Conservation (phyloP, 2,329 filamentous ascomycete genomes). For the Colletotrichum somersetense region DNA sequence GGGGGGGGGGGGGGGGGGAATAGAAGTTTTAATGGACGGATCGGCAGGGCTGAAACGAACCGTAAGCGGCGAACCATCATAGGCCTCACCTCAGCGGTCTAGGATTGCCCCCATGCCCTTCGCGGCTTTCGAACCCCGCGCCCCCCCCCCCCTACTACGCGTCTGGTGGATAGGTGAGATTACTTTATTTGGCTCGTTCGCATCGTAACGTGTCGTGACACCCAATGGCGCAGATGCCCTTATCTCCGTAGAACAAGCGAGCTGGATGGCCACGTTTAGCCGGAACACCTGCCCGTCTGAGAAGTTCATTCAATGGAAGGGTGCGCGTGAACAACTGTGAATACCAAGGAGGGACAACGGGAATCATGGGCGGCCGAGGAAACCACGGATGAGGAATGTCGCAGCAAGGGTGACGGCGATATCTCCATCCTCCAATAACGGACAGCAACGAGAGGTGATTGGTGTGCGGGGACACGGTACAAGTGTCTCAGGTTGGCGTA, state of each 20-base stretch:
- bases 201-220: not conserved
- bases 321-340: conserved; percentile 18
- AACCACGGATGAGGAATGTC: not conserved
- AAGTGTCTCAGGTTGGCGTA: conserved; percentile 30
- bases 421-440: conserved; percentile 29
- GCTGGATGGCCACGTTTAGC: not conserved
- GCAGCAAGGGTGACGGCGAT: conserved; percentile 35
- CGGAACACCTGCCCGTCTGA: conserved; percentile 6
- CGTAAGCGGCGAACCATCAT: conserved; percentile 10
- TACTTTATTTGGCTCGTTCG: not conserved
- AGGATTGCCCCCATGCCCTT: not conserved
- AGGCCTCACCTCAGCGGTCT: conserved; percentile 8
- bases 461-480: conserved; percentile 17
- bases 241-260: conserved; percentile 10
- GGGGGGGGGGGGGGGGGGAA: not conserved
- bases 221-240: not conserved
- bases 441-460: conserved; percentile 9
- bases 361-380: not conserved
- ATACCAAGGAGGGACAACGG: not conserved
- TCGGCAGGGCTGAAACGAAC: conserved; percentile 40
- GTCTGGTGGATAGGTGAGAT: conserved; percentile 3
- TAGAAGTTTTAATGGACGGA: not conserved
- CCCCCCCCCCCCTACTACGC: not conserved
- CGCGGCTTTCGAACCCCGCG: not conserved
- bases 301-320: not conserved